Conservation (phyloP, 371 early-diverging fungal species). For the Phascolomyces articulosus region DNA sequence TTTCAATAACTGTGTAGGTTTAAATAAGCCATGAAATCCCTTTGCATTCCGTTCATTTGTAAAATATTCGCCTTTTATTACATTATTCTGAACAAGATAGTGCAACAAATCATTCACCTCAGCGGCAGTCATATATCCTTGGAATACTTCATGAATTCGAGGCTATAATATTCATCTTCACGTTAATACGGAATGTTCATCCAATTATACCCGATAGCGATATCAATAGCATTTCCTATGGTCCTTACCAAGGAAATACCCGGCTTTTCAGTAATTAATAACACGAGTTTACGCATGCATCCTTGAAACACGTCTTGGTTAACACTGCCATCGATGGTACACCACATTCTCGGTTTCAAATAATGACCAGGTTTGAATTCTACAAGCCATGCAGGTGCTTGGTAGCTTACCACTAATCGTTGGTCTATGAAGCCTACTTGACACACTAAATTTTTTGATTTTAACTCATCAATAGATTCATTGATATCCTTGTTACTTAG, state of each 20-base stretch:
- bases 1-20: not conserved
- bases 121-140: constrained; percentile 5
- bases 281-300: constrained; percentile 5
- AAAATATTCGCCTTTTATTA: not conserved
- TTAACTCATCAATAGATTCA: not conserved
- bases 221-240: not conserved
- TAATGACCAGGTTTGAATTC: not conserved
- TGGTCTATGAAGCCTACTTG: constrained; percentile 1
- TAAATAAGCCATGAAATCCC: not conserved
- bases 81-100: not conserved
- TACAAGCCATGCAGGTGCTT: not conserved
- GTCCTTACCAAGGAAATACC: constrained; percentile 10
- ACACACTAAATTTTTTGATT: not conserved
- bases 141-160: not conserved
- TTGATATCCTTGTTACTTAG: not conserved
- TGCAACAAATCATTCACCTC: not conserved
- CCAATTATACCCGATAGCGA: too few relatives aligned
- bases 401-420: not conserved
- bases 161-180: not conserved
- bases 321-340: constrained; percentile 3
- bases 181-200: not conserved
- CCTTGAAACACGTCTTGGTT: constrained; percentile 7
- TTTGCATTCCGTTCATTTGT: not conserved
- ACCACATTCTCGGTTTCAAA: constrained; percentile 16
- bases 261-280: constrained; percentile 6